Percentiles rank a stretch among this genome's conserved stretches.
Conservation (phyloP, 352 stramenopile genomes). For the Phytophthora constricta region DNA sequence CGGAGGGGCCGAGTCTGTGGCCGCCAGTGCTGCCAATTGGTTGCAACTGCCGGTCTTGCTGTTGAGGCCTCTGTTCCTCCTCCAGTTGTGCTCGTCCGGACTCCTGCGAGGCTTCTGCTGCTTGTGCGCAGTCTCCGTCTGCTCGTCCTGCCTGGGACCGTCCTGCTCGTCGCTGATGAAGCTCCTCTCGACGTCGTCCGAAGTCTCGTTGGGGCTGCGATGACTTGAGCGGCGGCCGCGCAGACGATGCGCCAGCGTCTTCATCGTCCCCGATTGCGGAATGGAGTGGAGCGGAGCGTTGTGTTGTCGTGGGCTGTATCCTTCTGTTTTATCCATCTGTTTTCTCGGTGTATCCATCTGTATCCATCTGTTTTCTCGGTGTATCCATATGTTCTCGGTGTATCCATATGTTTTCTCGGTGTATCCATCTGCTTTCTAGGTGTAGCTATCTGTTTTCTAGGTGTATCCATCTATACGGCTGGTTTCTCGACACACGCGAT, state of each 20-base stretch:
- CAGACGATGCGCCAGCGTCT: conserved; percentile 43
- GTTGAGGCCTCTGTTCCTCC: conserved; percentile 28
- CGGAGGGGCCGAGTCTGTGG: conserved; percentile 3
- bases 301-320: too few relatives aligned
- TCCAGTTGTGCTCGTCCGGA: conserved; percentile 21
- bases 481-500: too few relatives aligned
- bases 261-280: conserved; percentile 22
- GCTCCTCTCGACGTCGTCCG: conserved; percentile 21
- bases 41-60: conserved; percentile 31
- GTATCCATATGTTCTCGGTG: too few relatives aligned
- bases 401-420: too few relatives aligned
- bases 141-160: neutral
- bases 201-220: conserved; percentile 7
- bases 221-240: conserved; percentile 23
- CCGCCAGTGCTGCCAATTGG: conserved; percentile 2
- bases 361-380: too few relatives aligned
- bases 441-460: too few relatives aligned
- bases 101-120: neutral
- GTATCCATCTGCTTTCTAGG: too few relatives aligned
- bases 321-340: too few relatives aligned
- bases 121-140: conserved; percentile 1
- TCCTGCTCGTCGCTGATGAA: conserved; percentile 1
- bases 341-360: too few relatives aligned
- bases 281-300: neutral
- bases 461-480: too few relatives aligned